phyloP scores from a whole-genome alignment of 169 alveolate genomes.

The Blepharisma undulans region DNA sequence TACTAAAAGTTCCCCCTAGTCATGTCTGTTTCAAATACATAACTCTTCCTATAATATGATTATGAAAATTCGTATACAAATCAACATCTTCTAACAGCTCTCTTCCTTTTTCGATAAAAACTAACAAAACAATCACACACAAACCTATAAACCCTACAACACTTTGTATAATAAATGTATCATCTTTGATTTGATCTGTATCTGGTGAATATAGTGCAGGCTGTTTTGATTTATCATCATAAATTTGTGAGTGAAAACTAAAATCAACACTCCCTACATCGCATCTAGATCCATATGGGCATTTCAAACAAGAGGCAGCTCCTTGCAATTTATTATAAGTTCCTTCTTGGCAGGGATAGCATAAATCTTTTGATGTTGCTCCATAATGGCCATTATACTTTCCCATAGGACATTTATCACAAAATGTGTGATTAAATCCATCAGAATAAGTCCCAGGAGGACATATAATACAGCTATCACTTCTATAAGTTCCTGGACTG shows the following conservation, averaged over 20 bases:
- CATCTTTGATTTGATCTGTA: background rate
- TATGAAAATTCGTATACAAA: background rate
- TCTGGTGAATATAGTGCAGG: background rate
- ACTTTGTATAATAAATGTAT: background rate
- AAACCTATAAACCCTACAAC: background rate
- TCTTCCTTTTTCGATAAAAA: background rate
- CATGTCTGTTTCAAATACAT: background rate
- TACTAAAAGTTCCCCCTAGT: background rate
- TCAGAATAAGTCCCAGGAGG: background rate
- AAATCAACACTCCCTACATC: background rate
- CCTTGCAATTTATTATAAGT: background rate
- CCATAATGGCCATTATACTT: background rate
- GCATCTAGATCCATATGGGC: constrained; percentile 3
- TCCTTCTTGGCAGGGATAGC: constrained; percentile 24
- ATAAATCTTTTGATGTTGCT: background rate
- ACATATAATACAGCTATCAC: background rate
- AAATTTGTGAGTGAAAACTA: background rate
- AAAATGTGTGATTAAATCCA: background rate
- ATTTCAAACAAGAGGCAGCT: background rate
- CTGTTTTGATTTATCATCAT: background rate
- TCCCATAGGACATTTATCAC: background rate
- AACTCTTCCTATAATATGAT: background rate
- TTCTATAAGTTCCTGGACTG: background rate
- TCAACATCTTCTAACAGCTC: background rate
- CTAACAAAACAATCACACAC: background rate